Evolutionary conservation across 2,329 filamentous ascomycete genomes (phyloP).

Genomic region (Cercospora sojina): DNA sequence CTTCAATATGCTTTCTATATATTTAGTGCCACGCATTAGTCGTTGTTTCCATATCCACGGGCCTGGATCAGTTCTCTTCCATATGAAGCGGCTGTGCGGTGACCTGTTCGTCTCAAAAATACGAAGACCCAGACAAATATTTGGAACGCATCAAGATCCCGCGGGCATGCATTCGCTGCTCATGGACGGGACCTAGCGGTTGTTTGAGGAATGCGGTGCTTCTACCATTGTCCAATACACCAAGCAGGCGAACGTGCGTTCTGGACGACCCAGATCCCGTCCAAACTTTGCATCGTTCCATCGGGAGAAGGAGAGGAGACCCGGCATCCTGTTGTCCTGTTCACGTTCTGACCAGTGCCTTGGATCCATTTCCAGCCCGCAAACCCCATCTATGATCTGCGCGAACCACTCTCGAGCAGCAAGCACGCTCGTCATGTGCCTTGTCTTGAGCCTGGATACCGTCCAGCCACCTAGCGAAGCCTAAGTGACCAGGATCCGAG

Average conservation of each 20-base stretch:
- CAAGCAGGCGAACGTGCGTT: neutral
- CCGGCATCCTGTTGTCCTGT: neutral
- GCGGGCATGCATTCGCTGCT: neutral
- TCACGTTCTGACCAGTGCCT: neutral
- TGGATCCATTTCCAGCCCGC: neutral
- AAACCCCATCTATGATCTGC: neutral
- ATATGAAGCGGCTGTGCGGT: neutral
- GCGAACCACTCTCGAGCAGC: neutral
- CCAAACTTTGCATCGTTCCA: neutral
- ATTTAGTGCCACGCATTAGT: neutral
- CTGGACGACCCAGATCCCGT: neutral
- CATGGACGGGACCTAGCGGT: neutral
- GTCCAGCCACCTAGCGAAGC: neutral
- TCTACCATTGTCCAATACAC: neutral
- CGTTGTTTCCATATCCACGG: neutral
- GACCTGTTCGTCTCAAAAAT: neutral
- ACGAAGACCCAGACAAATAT: neutral
- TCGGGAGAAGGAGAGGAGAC: neutral
- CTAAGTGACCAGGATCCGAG: slow-evolving; percentile 6
- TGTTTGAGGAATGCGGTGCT: neutral
- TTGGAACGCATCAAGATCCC: neutral
- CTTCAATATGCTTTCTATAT: neutral
- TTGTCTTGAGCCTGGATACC: neutral
- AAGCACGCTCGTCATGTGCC: neutral
- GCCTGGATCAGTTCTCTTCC: neutral